Evolutionary conservation across 306 rosid genomes (phyloP).

Genomic region (Prosopis cineraria): DNA sequence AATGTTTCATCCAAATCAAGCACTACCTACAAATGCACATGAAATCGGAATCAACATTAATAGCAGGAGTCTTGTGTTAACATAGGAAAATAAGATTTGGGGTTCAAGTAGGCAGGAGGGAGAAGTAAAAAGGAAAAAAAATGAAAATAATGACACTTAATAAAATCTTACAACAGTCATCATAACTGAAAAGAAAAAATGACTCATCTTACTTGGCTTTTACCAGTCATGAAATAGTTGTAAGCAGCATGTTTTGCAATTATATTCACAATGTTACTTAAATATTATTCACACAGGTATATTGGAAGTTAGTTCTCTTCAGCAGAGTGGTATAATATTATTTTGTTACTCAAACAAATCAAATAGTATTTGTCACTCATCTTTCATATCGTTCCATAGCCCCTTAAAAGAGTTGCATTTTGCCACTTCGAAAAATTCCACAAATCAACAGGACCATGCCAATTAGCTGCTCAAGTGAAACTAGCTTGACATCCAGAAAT

Average conservation of each 20-base stretch:
- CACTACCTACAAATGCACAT: constrained; percentile 70
- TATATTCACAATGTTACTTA: constrained; percentile 9
- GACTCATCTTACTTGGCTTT: constrained; percentile 5
- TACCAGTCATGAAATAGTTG: not conserved
- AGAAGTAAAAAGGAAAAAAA: too few species aligned
- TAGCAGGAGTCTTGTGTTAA: constrained; percentile 6
- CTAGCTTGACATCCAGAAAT: not conserved
- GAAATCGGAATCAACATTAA: constrained; percentile 28
- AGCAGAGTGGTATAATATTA: not conserved
- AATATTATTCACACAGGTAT: not conserved
- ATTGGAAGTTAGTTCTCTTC: not conserved
- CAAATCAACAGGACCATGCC: not conserved
- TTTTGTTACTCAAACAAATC: not conserved
- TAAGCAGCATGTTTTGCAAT: constrained; percentile 11
- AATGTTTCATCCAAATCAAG: constrained; percentile 95
- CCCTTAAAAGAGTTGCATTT: not conserved
- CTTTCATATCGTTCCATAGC: not conserved
- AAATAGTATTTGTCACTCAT: not conserved
- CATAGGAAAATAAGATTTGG: constrained; percentile 4
- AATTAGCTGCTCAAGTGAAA: not conserved
- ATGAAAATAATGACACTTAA: not conserved
- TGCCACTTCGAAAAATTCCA: not conserved
- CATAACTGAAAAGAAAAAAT: not conserved
- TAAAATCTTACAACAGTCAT: not conserved
- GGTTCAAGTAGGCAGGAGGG: not conserved